Evolutionary conservation across 1,284 basidiomycete species (phyloP).

Genomic region (Volvariella surrecta): DNA sequence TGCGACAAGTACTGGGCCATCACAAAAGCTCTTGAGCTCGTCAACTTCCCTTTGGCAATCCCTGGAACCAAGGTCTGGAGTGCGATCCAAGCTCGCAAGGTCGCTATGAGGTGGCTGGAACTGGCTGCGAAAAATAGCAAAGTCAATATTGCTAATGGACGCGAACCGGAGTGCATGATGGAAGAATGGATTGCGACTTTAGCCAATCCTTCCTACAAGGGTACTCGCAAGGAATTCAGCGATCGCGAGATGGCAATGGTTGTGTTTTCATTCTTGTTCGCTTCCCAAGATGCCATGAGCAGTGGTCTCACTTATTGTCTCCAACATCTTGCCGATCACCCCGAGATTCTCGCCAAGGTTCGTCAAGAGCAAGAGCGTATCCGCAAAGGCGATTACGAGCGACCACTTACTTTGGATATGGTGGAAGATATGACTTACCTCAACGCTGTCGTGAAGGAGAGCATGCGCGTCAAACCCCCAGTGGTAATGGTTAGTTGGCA

Average conservation of each 20-base stretch:
- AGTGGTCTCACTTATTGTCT: conserved; percentile 90
- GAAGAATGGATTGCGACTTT: conserved; percentile 89
- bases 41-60: conserved; percentile 96
- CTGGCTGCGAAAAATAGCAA: conserved; percentile 79
- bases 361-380: conserved; percentile 87
- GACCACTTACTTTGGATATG: conserved; percentile 83
- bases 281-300: conserved; percentile 98
- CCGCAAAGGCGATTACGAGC: conserved; percentile 72
- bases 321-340: conserved; percentile 93
- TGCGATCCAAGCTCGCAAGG: conserved; percentile 90
- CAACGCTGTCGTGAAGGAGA: conserved; percentile 88
- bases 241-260: conserved; percentile 97
- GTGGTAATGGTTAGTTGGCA: conserved; percentile 72
- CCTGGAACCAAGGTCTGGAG: conserved; percentile 97
- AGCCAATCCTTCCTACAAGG: conserved; percentile 64
- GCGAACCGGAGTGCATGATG: conserved; percentile 83
- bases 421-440: conserved; percentile 93
- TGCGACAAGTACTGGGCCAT: conserved; percentile 96
- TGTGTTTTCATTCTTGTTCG: conserved; percentile 93
- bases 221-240: conserved; percentile 74
- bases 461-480: conserved; percentile 83
- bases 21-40: conserved; percentile 91
- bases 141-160: conserved; percentile 75
- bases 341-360: conserved; percentile 84
- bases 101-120: conserved; percentile 79